Conservation (phyloP, 768 basidiomycete genomes). For the Cantharellus anzutake region DNA sequence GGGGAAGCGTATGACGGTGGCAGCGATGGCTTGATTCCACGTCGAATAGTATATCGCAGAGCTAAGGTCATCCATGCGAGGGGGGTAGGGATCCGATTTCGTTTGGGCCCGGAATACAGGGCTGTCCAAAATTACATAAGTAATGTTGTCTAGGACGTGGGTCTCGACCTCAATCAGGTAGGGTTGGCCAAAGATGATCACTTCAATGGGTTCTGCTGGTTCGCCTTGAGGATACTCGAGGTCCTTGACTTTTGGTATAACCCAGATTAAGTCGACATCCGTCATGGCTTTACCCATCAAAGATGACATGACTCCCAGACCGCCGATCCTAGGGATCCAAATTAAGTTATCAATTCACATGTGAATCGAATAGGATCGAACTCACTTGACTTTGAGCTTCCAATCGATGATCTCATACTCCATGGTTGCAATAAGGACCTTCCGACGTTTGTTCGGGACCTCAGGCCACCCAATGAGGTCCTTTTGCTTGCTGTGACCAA, state of each 20-base stretch:
- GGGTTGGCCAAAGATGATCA: constrained; percentile 88
- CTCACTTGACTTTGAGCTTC: constrained; percentile 79
- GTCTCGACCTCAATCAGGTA: constrained; percentile 94
- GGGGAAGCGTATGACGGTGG: constrained; percentile 70
- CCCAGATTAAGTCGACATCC: constrained; percentile 88
- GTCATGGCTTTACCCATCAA: constrained; percentile 98
- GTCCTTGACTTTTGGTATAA: constrained; percentile 88
- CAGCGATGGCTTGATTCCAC: constrained; percentile 93
- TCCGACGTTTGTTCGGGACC: constrained; percentile 74
- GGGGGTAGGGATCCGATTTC: constrained; percentile 87
- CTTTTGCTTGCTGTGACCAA: constrained; percentile 26
- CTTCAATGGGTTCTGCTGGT: constrained; percentile 83
- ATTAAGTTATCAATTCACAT: not conserved
- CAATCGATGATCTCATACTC: constrained; percentile 96
- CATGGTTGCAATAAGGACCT: constrained; percentile 78
- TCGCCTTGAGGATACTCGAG: constrained; percentile 84
- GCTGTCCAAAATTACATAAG: constrained; percentile 82
- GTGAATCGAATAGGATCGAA: not conserved
- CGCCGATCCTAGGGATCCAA: constrained; percentile 39
- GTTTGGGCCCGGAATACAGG: constrained; percentile 96
- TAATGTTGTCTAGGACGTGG: constrained; percentile 85
- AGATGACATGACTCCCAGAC: constrained; percentile 93
- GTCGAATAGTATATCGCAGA: constrained; percentile 97
- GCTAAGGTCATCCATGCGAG: constrained; percentile 91
- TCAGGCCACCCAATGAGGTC: constrained; percentile 96